These are phyloP conservation scores for Akebia trifoliata DNA, from an alignment of 164 flowering plant species.

Conservation along the genomic window DNA sequence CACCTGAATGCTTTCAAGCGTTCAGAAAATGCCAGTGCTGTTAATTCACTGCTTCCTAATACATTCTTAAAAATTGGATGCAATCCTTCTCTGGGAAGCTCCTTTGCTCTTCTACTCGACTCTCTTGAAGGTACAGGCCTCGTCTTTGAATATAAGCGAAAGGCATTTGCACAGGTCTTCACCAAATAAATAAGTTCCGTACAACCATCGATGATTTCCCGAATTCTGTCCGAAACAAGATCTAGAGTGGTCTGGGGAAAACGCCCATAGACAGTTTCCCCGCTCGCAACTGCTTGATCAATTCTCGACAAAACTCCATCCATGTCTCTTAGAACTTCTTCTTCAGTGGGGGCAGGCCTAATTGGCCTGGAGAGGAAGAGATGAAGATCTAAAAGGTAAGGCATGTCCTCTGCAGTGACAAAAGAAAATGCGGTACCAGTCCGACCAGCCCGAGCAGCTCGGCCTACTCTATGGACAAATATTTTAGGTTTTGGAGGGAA, in stretches of 20 bases:
- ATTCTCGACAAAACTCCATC: slow-evolving; percentile 57
- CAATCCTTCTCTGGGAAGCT: slow-evolving; percentile 68
- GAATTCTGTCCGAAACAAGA: slow-evolving; percentile 75
- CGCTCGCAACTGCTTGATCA: slow-evolving; percentile 63
- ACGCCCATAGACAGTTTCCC: slow-evolving; percentile 90
- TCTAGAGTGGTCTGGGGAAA: slow-evolving; percentile 78
- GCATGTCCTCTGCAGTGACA: slow-evolving; percentile 80
- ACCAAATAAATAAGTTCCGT: slow-evolving; percentile 54
- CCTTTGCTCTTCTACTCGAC: slow-evolving; percentile 75
- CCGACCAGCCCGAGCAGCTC: slow-evolving; percentile 97
- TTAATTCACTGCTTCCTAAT: slow-evolving; percentile 58
- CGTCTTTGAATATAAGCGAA: slow-evolving; percentile 72
- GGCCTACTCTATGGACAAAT: slow-evolving; percentile 93
- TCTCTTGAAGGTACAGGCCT: slow-evolving; percentile 78
- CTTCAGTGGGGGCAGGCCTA: slow-evolving; percentile 86
- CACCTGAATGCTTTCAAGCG: slow-evolving; percentile 81
- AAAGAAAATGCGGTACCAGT: slow-evolving; percentile 87
- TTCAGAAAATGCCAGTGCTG: slow-evolving; percentile 84
- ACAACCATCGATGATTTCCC: slow-evolving; percentile 70
- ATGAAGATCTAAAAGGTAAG: slow-evolving; percentile 92
- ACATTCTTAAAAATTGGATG: slow-evolving; percentile 74
- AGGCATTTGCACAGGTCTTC: slow-evolving; percentile 70
- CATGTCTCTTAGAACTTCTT: slow-evolving; percentile 64
- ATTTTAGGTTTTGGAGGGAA: slow-evolving; percentile 94
- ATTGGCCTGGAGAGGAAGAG: slow-evolving; percentile 88